phyloP scores from a whole-genome alignment of 352 stramenopile genomes.

The Discostella stelligera region DNA sequence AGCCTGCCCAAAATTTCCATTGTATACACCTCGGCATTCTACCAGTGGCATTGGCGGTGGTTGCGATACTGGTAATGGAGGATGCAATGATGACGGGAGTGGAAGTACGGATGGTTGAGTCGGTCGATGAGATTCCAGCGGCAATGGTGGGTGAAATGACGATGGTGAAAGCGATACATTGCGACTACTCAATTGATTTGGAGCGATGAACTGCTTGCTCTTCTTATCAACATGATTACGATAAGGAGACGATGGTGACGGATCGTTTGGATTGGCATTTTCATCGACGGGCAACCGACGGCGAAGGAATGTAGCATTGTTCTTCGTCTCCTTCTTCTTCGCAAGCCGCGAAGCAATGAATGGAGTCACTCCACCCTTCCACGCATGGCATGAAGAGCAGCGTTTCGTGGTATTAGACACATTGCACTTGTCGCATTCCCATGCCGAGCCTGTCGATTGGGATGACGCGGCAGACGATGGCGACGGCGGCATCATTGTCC shows the following conservation, averaged over 20 bases:
- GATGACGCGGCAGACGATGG: not conserved
- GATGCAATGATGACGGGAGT: not conserved
- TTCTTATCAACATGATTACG: no score
- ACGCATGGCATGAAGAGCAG: conserved; percentile 1
- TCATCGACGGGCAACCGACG: not conserved
- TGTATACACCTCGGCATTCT: not conserved
- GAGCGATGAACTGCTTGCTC: no score
- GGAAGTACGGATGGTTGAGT: not conserved
- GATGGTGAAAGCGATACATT: not conserved
- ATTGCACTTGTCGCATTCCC: not conserved
- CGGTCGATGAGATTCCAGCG: not conserved
- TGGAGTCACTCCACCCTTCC: conserved; percentile 1
- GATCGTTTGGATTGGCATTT: not conserved
- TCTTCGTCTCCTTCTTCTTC: not conserved
- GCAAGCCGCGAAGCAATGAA: not conserved
- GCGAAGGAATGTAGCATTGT: not conserved
- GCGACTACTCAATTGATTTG: no score
- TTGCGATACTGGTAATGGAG: not conserved
- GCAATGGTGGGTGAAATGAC: no score
- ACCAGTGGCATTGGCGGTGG: not conserved
- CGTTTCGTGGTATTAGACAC: not conserved
- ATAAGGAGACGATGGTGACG: not conserved
- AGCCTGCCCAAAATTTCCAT: no score
- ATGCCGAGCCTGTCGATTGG: not conserved
- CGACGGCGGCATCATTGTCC: not conserved